Evolutionary conservation across 1,139 yeast species (phyloP).

Genomic region (Pneumocystis carinii): DNA sequence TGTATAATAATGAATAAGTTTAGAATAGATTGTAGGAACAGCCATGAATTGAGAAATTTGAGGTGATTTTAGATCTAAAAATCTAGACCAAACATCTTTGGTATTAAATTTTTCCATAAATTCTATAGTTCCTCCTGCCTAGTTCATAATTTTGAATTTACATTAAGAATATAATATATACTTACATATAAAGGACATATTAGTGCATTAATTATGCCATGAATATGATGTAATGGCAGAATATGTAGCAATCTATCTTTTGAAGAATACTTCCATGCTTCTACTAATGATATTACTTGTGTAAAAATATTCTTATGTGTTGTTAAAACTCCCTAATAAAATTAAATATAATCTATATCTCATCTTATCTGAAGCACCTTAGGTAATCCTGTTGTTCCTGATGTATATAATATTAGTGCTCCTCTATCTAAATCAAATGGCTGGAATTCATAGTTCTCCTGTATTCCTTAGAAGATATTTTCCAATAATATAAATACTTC

Average conservation of each 20-base stretch:
- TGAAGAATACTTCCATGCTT: conserved; percentile 23
- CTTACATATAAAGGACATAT: neutral
- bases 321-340: conserved; percentile 22
- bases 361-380: conserved; percentile 13
- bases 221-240: conserved; percentile 27
- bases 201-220: conserved; percentile 26
- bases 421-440: conserved; percentile 2
- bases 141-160: conserved; percentile 20
- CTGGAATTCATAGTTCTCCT: neutral
- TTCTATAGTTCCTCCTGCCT: conserved; percentile 26
- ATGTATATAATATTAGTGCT: conserved; percentile 24
- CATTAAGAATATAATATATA: neutral
- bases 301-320: conserved; percentile 24
- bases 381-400: conserved; percentile 28
- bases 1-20: conserved; percentile 4
- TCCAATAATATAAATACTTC: neutral
- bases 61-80: conserved; percentile 11
- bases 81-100: conserved; percentile 18
- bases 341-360: neutral
- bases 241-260: conserved; percentile 24
- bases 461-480: neutral
- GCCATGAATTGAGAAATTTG: conserved; percentile 27
- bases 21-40: conserved; percentile 27
- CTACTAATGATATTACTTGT: conserved; percentile 23
- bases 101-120: conserved; percentile 25